Evolutionary conservation across 768 basidiomycete genomes (phyloP), one percentile per base, ranked within the genome.

Genomic region (Rhizopogon rudus): DNA sequence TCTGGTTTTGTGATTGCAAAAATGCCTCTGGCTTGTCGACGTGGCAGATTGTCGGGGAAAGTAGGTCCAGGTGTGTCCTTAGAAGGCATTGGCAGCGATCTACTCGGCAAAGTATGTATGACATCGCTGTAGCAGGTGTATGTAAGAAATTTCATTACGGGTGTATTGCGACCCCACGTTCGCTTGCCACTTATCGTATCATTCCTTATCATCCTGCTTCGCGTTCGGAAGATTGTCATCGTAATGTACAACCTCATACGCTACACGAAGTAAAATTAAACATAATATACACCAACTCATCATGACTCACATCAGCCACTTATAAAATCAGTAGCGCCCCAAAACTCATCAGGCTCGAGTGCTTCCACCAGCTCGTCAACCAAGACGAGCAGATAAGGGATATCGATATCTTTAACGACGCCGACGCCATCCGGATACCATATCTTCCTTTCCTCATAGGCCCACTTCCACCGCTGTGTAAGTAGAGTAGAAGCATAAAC

Each of bases 381-480:
- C 39, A 82, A 59, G n/a, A 55, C 60, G 53, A 67, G 59, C 42
- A 82, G 58, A 60, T 77, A 79, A 2, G 67, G 58, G 7, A 71
- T 50, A 57, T 74, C 68, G 10, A 74, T 66, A 8, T 69, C 60
- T 16, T 75, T 67, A 4, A 76, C 59, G 5, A 74, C 72, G 0
- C 83, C 84, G 22, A 59, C 51, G 8, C 62, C 70, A 6, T 48
- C 40, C 0, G 83, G 75, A 29, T 70, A 69, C 84, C 84, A 87
- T 54, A 76, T 63, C 55, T 74, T 75, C 6, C 72, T 68, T 52
- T 83, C 81, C 33, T 74, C 69, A 35, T 75, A 73, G 1, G 87
- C 86, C 87, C 87, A 89, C 65, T 81, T 82, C 87, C 87, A 90
- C 56, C 76, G 81, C 87, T 90, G 55, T 41, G 20, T 17, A 25